Conservation (phyloP, 768 basidiomycete species). For the Auriscalpium microsporum region DNA sequence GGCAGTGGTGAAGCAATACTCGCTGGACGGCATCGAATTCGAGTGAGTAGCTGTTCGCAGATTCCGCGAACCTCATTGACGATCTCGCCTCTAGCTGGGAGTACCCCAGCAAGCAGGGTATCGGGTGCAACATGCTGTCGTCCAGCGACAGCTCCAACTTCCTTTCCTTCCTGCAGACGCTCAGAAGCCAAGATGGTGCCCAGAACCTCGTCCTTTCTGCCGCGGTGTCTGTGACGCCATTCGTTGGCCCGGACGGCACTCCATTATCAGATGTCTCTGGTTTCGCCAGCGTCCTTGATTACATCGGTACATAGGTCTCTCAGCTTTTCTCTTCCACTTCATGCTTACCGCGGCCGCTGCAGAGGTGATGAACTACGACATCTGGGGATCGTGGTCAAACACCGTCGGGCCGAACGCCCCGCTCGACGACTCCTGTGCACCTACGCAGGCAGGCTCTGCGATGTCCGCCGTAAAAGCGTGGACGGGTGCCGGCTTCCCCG, state of each 20-base stretch:
- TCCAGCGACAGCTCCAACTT: constrained; percentile 65
- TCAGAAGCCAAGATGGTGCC: constrained; percentile 48
- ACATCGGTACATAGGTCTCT: constrained; percentile 27
- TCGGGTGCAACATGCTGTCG: constrained; percentile 58
- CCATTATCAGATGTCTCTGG: constrained; percentile 63
- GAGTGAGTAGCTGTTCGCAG: constrained; percentile 15
- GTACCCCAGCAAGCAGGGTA: constrained; percentile 60
- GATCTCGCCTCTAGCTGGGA: constrained; percentile 62
- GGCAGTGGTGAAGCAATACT: constrained; percentile 38
- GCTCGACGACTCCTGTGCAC: constrained; percentile 67
- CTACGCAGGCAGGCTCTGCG: constrained; percentile 63
- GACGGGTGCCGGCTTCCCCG: constrained; percentile 75
- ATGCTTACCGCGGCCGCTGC: not conserved
- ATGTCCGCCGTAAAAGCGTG: constrained; percentile 67
- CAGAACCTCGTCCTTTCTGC: constrained; percentile 51
- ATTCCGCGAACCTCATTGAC: not conserved
- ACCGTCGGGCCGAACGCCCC: constrained; percentile 83
- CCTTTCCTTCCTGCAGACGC: constrained; percentile 61
- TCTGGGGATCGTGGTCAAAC: constrained; percentile 43
- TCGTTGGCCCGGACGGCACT: constrained; percentile 36
- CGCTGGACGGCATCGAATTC: constrained; percentile 49
- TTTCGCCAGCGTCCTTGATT: constrained; percentile 64
- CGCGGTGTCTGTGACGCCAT: constrained; percentile 42
- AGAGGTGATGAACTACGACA: constrained; percentile 63
- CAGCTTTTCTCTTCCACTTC: not conserved